Conservation (phyloP, 2,329 filamentous ascomycete genomes). For the Ceratocystis eucalypticola region DNA sequence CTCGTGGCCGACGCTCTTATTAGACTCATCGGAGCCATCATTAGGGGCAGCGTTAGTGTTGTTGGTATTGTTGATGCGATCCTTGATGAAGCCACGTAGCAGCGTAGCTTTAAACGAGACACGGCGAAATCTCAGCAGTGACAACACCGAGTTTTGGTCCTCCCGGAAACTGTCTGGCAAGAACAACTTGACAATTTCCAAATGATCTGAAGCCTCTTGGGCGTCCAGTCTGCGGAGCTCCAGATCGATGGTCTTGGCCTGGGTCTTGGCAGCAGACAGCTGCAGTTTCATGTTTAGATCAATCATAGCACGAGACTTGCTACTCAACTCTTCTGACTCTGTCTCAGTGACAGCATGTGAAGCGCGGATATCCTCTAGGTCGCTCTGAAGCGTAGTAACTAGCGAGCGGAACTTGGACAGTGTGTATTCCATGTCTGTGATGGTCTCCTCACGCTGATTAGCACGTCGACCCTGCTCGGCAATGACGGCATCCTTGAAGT, state of each 20-base stretch:
- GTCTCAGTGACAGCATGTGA: slow-evolving; percentile 86
- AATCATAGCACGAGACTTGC: slow-evolving; percentile 84
- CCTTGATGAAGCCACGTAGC: slow-evolving; percentile 63
- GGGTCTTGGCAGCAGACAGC: slow-evolving; percentile 76
- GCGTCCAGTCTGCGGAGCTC: slow-evolving; percentile 78
- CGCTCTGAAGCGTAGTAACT: slow-evolving; percentile 69
- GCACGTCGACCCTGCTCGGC: slow-evolving; percentile 65
- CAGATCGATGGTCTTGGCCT: slow-evolving; percentile 86
- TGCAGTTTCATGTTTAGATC: slow-evolving; percentile 93
- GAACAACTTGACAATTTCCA: slow-evolving; percentile 80
- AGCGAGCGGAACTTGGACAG: slow-evolving; percentile 79
- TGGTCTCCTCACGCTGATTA: slow-evolving; percentile 60
- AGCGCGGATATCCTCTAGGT: slow-evolving; percentile 82
- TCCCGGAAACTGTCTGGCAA: slow-evolving; percentile 69
- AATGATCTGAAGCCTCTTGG: slow-evolving; percentile 74
- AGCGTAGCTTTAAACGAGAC: slow-evolving; percentile 78
- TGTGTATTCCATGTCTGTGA: slow-evolving; percentile 84
- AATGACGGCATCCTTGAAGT: slow-evolving; percentile 73
- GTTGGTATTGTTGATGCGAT: slow-evolving; percentile 53
- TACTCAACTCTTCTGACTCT: slow-evolving; percentile 80
- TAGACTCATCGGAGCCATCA: slow-evolving; percentile 23
- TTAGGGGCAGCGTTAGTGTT: background rate
- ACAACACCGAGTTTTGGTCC: slow-evolving; percentile 76
- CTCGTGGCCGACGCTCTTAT: slow-evolving; percentile 46
- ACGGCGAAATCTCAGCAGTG: slow-evolving; percentile 75